These are phyloP conservation scores for Anthracocystis panici-leucophaei DNA, from an alignment of 1,284 basidiomycete genomes.

Conservation along the genomic window DNA sequence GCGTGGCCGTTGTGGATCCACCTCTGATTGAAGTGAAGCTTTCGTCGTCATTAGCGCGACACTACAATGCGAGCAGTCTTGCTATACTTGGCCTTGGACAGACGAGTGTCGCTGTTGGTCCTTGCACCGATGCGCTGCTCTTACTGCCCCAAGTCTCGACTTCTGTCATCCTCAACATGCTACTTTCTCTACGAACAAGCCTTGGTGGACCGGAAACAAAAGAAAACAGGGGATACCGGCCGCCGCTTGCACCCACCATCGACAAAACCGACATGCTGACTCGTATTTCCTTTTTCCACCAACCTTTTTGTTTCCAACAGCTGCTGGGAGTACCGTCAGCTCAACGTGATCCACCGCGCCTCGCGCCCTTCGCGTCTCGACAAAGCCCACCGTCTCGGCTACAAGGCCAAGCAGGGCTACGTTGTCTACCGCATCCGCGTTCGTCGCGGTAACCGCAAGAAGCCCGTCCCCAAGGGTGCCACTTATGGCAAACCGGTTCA, in stretches of 20 bases:
- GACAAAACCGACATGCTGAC: conserved; percentile 14
- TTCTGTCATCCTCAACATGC: no score
- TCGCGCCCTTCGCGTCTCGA: conserved; percentile 97
- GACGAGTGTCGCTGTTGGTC: no score
- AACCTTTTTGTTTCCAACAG: conserved; percentile 71
- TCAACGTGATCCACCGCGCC: conserved; percentile 97
- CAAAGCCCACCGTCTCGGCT: conserved; percentile 97
- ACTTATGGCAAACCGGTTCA: conserved; percentile 99
- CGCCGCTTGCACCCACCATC: background rate
- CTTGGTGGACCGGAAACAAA: no score
- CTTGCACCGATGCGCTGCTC: no score
- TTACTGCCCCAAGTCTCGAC: no score
- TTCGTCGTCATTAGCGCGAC: background rate
- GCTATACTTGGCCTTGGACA: no score
- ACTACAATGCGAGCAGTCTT: background rate
- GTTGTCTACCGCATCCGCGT: conserved; percentile 98
- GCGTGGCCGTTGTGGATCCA: no score
- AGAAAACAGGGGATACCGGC: no score
- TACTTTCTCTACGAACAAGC: background rate
- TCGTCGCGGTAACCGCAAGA: conserved; percentile 98
- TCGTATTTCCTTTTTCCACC: background rate
- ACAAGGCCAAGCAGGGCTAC: conserved; percentile 99
- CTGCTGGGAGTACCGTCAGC: conserved; percentile 92
- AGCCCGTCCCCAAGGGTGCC: conserved; percentile 94
- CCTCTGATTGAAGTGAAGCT: background rate